These are phyloP conservation scores for Primulina huaijiensis DNA, from an alignment of 257 asterid species.

Conservation along the genomic window DNA sequence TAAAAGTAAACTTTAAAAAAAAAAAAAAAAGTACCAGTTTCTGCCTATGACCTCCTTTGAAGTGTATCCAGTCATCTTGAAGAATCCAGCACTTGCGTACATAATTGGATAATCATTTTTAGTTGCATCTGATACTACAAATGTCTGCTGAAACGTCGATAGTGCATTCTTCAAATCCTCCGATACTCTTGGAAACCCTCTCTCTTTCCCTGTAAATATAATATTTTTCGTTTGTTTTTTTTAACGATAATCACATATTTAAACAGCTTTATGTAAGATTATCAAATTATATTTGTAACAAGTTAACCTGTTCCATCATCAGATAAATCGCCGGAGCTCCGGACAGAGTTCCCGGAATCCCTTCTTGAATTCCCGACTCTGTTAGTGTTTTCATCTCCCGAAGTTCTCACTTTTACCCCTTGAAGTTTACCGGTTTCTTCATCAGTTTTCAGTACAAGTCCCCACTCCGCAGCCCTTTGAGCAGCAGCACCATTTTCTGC, in stretches of 20 bases:
- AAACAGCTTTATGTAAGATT: background rate
- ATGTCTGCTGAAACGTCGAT: conserved; percentile 93
- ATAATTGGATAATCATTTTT: conserved; percentile 79
- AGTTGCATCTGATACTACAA: conserved; percentile 93
- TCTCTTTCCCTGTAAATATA: conserved; percentile 48
- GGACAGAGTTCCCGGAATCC: conserved; percentile 44
- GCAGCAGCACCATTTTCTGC: conserved; percentile 40
- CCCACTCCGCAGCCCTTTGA: conserved; percentile 61
- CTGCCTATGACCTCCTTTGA: conserved; percentile 87
- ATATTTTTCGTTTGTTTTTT: no score
- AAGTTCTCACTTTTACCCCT: conserved; percentile 49
- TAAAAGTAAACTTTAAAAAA: background rate
- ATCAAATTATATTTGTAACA: no score
- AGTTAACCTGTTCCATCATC: conserved; percentile 60
- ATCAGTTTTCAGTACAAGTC: conserved; percentile 45
- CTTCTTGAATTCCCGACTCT: conserved; percentile 28
- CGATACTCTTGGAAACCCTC: conserved; percentile 66
- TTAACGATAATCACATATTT: no score
- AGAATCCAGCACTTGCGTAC: conserved; percentile 98
- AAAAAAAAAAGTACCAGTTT: conserved; percentile 46
- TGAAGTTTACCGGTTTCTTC: conserved; percentile 42
- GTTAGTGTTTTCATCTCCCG: conserved; percentile 36
- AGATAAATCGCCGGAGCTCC: conserved; percentile 71
- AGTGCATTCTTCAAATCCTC: conserved; percentile 86
- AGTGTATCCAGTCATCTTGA: conserved; percentile 96